Evolutionary conservation across 192 early-diverging fungal genomes (phyloP), one percentile per base, ranked within the genome.

Genomic region (Coemansia sp.): DNA sequence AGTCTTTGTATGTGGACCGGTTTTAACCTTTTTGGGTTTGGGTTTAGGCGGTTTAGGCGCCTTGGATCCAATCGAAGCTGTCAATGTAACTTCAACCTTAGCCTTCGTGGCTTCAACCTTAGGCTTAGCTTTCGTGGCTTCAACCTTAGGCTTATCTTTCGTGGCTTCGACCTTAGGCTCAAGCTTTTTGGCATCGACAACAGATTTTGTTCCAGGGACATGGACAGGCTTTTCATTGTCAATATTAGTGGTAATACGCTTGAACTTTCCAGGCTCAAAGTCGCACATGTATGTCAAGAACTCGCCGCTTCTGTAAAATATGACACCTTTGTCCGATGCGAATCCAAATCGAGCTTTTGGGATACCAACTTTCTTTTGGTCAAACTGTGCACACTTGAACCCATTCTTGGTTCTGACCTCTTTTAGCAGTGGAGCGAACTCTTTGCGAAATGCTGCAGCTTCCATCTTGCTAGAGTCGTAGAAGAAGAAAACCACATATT

Each of bases 401-500:
- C 44, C 24, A 6, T 15, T 5, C 6, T 43, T 46, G 12, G 6
- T 10, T 26, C 45, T 20, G 21, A 43, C 43, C 38, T 20, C n/a
- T 9, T 30, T 45, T 10, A 62, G 61, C 14, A 62, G 44, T 43
- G 23, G 39, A 11, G 6, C 24, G 8, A 62, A 30, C 43, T 46
- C 15, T 20, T 20, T 20, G 24, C 45, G 24, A 24, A 62, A 62
- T 10, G 20, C 24, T 16, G 16, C 5, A 14, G 43, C 36, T 0
- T 4, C 15, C 39, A 45, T 41, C 43, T 39, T 49, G 8, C 18
- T 21, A 9, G 46, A 18, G 7, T 12, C 18, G 21, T 62, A 30
- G 61, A 62, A 62, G 45, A 62, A 62, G 6, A 46, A 43, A 9
- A 62, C 61, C 4, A 24, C 43, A n/a, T 62, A 62, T 23, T 62